These are phyloP conservation scores for Pichia sp. DNA, from an alignment of 1,139 yeast genomes.

Conservation along the genomic window DNA sequence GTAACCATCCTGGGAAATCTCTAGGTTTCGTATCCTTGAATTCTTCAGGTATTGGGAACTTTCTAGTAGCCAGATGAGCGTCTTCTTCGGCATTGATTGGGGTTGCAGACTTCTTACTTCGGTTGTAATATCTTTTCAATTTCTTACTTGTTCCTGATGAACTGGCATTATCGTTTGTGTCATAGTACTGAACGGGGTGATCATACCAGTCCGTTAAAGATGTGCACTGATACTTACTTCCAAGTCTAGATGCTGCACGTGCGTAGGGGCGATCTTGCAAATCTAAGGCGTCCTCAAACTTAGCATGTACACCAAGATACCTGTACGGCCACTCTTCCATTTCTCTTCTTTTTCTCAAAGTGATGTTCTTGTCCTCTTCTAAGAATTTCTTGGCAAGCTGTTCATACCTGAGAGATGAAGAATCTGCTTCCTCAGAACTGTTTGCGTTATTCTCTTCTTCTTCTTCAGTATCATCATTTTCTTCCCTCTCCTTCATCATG, in stretches of 20 bases:
- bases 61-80: constrained; percentile 21
- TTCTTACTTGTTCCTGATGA: constrained; percentile 11
- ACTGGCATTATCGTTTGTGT: constrained; percentile 22
- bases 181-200: constrained; percentile 65
- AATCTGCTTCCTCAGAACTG: background rate
- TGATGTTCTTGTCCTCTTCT: constrained; percentile 34
- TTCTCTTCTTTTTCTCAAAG: constrained; percentile 42
- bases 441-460: constrained; percentile 1
- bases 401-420: constrained; percentile 38
- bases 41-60: constrained; percentile 42
- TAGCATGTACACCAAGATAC: constrained; percentile 71
- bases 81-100: constrained; percentile 16
- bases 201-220: constrained; percentile 62
- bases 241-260: constrained; percentile 71
- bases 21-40: constrained; percentile 34
- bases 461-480: constrained; percentile 5
- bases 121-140: constrained; percentile 15
- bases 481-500: constrained; percentile 6
- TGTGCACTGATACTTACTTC: constrained; percentile 66
- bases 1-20: constrained; percentile 69
- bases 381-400: constrained; percentile 50
- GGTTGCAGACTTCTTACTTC: constrained; percentile 14
- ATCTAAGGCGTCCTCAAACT: constrained; percentile 73
- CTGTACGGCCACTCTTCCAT: constrained; percentile 75
- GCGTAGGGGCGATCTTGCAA: constrained; percentile 78